Base-by-base conservation (phyloP, 495 filamentous ascomycete species). In the Sabuloglossum arenarium region DNA sequence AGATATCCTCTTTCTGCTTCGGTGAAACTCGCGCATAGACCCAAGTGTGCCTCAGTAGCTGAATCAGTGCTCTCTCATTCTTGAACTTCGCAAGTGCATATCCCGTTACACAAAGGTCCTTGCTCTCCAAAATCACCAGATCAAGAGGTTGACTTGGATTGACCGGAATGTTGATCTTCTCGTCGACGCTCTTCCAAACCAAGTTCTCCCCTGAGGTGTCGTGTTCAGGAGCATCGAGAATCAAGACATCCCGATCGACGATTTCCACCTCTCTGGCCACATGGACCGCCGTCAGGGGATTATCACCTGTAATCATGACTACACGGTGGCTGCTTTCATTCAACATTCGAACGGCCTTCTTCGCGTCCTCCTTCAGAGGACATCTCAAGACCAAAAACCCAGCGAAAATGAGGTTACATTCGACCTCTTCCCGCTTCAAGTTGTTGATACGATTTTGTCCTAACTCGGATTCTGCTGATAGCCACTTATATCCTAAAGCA, bases 241-340 rank as follows among this genome's bases (percentile, higher is more conserved):
- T 94, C 27, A 96, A 73, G 39, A 93, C 86, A 25, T 97, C 91
- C 11, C 91, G 82, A 61, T 99, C 91, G 23, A 99, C 86, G 64
- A 99, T 99, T 63, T 99, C 91, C 37, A 99, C 91, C 65, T 97
- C 80, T 45, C 82, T 81, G 12, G 91, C 91, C 58, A 99, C 91
- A 65, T 99, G 90, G 25, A 91, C 85, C 60, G 91, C 91, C 24
- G 91, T 99, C 42, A 99, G 75, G 23, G 91, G 89, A 64, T 99
- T 99, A 68, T 99, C 91, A 62, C 91, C 91, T 50, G 91, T 99
- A 56, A 99, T 99, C 91, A 99, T 99, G 61, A 97, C 85, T 56
- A 93, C 86, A 60, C 91, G 87, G 71, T 99, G 91, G 69, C 87
- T 94, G 68, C 90, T 95, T 71, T 97, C 93, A 64, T 95, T 99